phyloP scores from a whole-genome alignment of 208 protist species.

The Strigomonas oncopelti region DNA sequence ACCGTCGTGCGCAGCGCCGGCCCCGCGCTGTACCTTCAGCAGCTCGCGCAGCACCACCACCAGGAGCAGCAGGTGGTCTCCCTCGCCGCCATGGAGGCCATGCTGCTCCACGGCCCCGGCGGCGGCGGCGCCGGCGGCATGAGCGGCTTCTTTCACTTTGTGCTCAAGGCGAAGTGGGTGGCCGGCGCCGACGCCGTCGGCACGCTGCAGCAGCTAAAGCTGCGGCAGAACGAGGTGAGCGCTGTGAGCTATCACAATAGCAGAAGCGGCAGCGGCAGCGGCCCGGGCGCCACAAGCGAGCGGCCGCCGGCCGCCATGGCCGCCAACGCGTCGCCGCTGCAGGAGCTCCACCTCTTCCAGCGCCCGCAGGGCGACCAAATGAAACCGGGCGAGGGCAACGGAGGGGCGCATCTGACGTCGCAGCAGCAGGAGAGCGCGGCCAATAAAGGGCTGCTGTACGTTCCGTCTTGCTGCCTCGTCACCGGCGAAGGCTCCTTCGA shows the following conservation, averaged over 20 bases:
- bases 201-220: constrained; percentile 34
- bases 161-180: constrained; percentile 44
- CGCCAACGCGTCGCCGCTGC: background rate
- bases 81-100: constrained; percentile 11
- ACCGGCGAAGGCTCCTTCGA: constrained; percentile 82
- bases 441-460: constrained; percentile 30
- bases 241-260: constrained; percentile 5
- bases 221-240: constrained; percentile 13
- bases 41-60: background rate
- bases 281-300: too few species aligned
- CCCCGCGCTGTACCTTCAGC: constrained; percentile 9
- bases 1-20: constrained; percentile 33
- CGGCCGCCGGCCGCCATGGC: too few species aligned
- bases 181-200: constrained; percentile 61
- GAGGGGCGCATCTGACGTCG: too few species aligned
- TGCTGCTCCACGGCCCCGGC: constrained; percentile 35
- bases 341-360: too few species aligned
- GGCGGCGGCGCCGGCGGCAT: constrained; percentile 80
- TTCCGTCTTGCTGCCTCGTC: constrained; percentile 37
- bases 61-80: background rate
- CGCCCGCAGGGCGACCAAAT: background rate
- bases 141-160: constrained; percentile 66
- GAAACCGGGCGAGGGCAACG: background rate
- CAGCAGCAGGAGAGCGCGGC: constrained; percentile 8
- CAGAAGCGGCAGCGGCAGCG: constrained; percentile 9